A percentile compares a stretch with the other conserved stretches of the same genome.
Evolutionary conservation across 108 stramenopile genomes (phyloP).

Genomic region (Nannochloropsis granulata): DNA sequence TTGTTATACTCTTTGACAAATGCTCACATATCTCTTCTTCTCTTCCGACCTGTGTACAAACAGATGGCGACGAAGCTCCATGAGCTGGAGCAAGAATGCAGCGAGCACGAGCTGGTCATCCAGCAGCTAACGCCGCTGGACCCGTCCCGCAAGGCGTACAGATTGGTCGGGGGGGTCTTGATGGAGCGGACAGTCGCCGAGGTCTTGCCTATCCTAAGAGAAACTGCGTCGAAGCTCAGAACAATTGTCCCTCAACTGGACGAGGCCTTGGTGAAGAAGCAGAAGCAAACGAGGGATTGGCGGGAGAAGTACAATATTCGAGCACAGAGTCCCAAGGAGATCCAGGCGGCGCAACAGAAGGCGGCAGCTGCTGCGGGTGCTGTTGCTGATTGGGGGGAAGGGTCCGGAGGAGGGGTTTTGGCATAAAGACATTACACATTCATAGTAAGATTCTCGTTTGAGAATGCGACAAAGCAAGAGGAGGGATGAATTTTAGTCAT

Average conservation of each 20-base stretch:
- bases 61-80: slow-evolving; percentile 45
- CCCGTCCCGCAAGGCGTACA: slow-evolving; percentile 63
- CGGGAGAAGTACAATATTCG: slow-evolving; percentile 54
- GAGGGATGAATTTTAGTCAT: no score
- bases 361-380: background rate
- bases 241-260: slow-evolving; percentile 44
- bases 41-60: no score
- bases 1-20: no score
- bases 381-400: background rate
- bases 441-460: no score
- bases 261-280: slow-evolving; percentile 42
- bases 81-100: slow-evolving; percentile 43
- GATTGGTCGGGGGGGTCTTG: slow-evolving; percentile 77
- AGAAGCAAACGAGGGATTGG: slow-evolving; percentile 57
- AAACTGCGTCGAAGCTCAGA: slow-evolving; percentile 46
- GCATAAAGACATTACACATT: background rate
- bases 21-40: no score
- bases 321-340: slow-evolving; percentile 40
- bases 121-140: slow-evolving; percentile 75
- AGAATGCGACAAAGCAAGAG: no score
- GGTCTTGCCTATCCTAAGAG: slow-evolving; percentile 70
- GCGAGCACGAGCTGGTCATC: slow-evolving; percentile 62
- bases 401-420: background rate
- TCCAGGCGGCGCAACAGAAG: slow-evolving; percentile 29
- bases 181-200: slow-evolving; percentile 85